Evolutionary conservation across 2,329 filamentous ascomycete species (phyloP).

Genomic region (Chaetomium sp.): DNA sequence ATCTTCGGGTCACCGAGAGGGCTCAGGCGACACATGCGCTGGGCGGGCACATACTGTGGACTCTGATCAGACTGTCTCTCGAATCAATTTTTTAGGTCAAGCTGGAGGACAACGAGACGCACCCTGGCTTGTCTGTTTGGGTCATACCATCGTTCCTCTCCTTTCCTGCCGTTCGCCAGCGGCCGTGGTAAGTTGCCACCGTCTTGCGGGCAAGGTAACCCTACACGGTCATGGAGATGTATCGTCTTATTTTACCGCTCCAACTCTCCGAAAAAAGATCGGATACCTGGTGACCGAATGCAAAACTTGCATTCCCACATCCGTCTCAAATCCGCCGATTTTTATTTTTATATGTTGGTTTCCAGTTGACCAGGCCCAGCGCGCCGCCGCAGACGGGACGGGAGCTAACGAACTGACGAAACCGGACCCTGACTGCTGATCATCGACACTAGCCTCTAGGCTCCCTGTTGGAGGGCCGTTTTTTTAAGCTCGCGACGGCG

Average conservation of each 20-base stretch:
- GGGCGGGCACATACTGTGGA: too few relatives aligned
- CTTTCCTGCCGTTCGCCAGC: not conserved
- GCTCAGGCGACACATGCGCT: not conserved
- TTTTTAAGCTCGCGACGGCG: constrained; percentile 30
- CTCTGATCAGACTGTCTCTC: not conserved
- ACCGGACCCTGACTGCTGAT: constrained; percentile 13
- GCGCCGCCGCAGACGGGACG: constrained; percentile 6
- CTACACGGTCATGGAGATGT: not conserved
- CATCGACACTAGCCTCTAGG: constrained; percentile 6
- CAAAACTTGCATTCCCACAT: constrained; percentile 1
- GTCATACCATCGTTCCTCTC: not conserved
- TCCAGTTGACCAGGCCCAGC: not conserved
- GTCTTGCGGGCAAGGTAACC: not conserved
- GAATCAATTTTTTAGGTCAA: not conserved
- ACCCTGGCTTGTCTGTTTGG: not conserved
- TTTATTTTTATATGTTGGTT: not conserved
- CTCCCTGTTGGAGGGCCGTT: constrained; percentile 4
- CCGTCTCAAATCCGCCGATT: not conserved
- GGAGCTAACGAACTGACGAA: constrained; percentile 3
- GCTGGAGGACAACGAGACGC: too few relatives aligned
- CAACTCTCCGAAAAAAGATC: not conserved
- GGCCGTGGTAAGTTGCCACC: not conserved
- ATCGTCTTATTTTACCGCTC: not conserved
- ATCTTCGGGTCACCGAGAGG: constrained; percentile 41
- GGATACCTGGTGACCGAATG: not conserved